These are phyloP conservation scores for Gloeopeniophorella convolvens DNA, from an alignment of 768 basidiomycete genomes.

Conservation along the genomic window DNA sequence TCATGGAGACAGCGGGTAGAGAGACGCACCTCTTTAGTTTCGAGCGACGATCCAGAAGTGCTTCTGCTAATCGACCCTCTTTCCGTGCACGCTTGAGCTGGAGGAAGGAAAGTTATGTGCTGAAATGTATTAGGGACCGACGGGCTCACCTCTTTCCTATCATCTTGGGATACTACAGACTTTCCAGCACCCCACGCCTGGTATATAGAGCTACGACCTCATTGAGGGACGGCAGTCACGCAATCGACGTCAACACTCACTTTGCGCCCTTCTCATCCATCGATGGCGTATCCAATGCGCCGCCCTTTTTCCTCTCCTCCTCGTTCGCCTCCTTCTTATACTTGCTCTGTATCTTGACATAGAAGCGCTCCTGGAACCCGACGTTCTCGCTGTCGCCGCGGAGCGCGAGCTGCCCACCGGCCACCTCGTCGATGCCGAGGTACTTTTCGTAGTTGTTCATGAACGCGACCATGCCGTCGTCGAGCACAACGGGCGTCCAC, in stretches of 20 bases:
- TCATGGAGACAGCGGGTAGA: slow-evolving; percentile 2
- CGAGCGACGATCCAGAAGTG: slow-evolving; percentile 68
- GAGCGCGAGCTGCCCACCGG: slow-evolving; percentile 71
- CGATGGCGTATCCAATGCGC: slow-evolving; percentile 22
- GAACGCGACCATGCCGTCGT: slow-evolving; percentile 83
- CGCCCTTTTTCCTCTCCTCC: slow-evolving; percentile 48
- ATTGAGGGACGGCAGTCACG: slow-evolving; percentile 5
- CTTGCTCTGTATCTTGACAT: slow-evolving; percentile 84
- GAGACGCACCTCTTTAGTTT: slow-evolving; percentile 70
- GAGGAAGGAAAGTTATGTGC: slow-evolving; percentile 8
- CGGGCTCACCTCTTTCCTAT: slow-evolving; percentile 61
- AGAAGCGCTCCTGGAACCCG: slow-evolving; percentile 81
- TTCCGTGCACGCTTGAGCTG: slow-evolving; percentile 75
- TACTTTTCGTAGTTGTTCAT: slow-evolving; percentile 89
- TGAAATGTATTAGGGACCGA: not conserved
- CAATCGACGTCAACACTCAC: slow-evolving; percentile 36
- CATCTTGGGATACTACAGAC: slow-evolving; percentile 58
- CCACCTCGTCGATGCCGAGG: slow-evolving; percentile 77
- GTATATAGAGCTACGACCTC: slow-evolving; percentile 48
- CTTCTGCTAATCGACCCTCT: slow-evolving; percentile 76
- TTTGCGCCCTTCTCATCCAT: slow-evolving; percentile 73
- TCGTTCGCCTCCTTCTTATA: slow-evolving; percentile 76
- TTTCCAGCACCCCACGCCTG: slow-evolving; percentile 85
- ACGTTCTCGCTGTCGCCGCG: slow-evolving; percentile 82
- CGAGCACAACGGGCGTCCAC: slow-evolving; percentile 79